Conservation (phyloP, 2,329 filamentous ascomycete genomes). For the Coniochaeta ligniaria region DNA sequence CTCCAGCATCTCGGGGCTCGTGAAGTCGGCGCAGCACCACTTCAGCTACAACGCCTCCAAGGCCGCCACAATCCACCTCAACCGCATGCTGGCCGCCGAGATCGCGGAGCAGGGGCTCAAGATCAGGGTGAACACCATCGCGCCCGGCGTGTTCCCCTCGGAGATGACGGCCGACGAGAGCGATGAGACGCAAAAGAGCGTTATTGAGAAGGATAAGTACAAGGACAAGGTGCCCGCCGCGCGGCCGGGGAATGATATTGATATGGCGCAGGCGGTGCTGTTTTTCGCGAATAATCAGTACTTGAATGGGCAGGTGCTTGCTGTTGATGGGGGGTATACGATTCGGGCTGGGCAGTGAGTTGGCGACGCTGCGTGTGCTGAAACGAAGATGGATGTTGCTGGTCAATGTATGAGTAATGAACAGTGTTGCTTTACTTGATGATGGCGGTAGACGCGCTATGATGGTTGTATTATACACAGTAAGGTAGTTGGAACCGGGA, state of each 20-base stretch:
- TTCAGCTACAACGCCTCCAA: slow-evolving; percentile 60
- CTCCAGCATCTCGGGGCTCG: slow-evolving; percentile 57
- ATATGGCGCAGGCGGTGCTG: slow-evolving; percentile 50
- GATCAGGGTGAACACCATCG: slow-evolving; percentile 64
- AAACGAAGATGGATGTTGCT: no score
- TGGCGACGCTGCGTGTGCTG: no score
- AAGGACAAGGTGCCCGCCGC: slow-evolving; percentile 40
- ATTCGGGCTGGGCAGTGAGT: slow-evolving; percentile 24
- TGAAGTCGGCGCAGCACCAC: slow-evolving; percentile 57
- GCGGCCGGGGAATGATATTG: slow-evolving; percentile 47
- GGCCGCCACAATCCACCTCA: slow-evolving; percentile 57
- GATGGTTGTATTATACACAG: no score
- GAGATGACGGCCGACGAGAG: slow-evolving; percentile 59
- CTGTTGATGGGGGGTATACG: slow-evolving; percentile 48
- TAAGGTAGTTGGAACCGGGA: no score
- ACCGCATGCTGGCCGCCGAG: slow-evolving; percentile 56
- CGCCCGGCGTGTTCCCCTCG: slow-evolving; percentile 63
- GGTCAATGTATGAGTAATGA: no score
- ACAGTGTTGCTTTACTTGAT: no score
- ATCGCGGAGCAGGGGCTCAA: slow-evolving; percentile 51
- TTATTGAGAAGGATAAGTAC: slow-evolving; percentile 49
- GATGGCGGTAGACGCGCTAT: no score
- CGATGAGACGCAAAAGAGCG: slow-evolving; percentile 47
- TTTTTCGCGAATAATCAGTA: slow-evolving; percentile 39
- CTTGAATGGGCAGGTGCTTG: slow-evolving; percentile 28